A percentile compares a stretch with the other conserved stretches of the same genome.
These are phyloP conservation scores for Fusarium sp. DNA, from an alignment of 2,329 filamentous ascomycete genomes.

Conservation along the genomic window DNA sequence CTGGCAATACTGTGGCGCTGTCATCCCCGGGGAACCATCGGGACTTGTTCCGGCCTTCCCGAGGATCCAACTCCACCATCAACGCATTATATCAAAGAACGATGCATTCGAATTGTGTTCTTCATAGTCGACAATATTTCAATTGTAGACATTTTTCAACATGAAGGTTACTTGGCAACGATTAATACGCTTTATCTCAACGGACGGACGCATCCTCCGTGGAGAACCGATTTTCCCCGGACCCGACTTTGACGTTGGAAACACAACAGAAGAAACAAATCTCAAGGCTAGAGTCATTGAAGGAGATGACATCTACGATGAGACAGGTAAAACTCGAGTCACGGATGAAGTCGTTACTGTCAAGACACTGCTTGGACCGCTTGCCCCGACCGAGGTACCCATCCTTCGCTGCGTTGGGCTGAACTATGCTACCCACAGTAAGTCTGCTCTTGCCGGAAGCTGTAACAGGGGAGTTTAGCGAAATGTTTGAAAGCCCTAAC, in stretches of 20 bases:
- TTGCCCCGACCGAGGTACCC: conserved; percentile 63
- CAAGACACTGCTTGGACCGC: conserved; percentile 64
- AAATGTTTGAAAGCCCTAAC: neutral
- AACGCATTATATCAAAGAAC: neutral
- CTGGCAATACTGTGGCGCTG: neutral
- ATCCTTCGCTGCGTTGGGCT: conserved; percentile 70
- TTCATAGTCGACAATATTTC: neutral
- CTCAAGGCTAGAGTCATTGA: conserved; percentile 65
- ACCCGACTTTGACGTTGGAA: conserved; percentile 58
- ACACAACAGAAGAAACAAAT: conserved; percentile 57
- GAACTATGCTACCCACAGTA: conserved; percentile 70
- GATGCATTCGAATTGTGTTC: neutral
- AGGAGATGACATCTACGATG: conserved; percentile 63
- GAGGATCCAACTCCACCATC: neutral
- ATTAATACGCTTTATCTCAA: conserved; percentile 66
- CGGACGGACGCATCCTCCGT: conserved; percentile 61
- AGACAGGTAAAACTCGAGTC: conserved; percentile 58
- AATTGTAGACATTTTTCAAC: neutral
- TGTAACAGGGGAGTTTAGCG: neutral
- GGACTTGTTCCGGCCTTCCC: neutral
- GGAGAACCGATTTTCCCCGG: conserved; percentile 64
- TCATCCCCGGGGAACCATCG: neutral
- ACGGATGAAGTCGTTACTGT: conserved; percentile 67
- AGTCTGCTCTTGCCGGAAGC: conserved; percentile 3
- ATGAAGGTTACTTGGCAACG: conserved; percentile 60